Base-by-base conservation (phyloP, 208 protist species). In the Balamuthia mandrillaris region DNA sequence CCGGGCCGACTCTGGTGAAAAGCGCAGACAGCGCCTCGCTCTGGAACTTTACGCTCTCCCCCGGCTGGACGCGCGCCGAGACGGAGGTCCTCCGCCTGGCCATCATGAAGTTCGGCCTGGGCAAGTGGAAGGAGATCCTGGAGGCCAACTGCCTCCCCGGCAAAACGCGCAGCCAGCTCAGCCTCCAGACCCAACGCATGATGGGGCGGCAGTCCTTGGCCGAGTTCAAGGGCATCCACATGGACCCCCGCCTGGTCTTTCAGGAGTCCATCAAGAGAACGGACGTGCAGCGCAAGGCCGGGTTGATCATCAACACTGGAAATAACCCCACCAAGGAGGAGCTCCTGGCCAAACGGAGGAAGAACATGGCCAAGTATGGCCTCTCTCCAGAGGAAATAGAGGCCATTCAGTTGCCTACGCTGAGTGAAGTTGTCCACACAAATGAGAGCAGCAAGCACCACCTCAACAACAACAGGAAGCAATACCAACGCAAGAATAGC, bases 51-150 rank as follows among this genome's bases (percentile, higher is more conserved):
- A 75, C 83, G 18, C 68, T 86, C 16, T 82, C 68, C 10, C 83
- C 81, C 63, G 87, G 87, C 35, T 89, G 87, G 87, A 87, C 49
- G 33, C 49, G 84, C 24, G 72, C 82, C 31, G 81, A 87, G 29
- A 63, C 56, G 35, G 83, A 87, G 75, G 58, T 85, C 9, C 42
- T 89, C 5, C 63, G 84, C 37, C 39, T 66, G 24, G 68, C 68
- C 29, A 85, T 88, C 33, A 89, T 89, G 61, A 89, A 88, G 42
- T 89, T 84, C 58, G 87, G 87, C n/a, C 44, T 87, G 24, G 87
- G 87, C 42, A 70, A 47, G 14, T 87, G 83, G 83, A 81, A 27
- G 37, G 70, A 39, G 12, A 79, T 88, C 61, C 42, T 60, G 39
- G 37, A 86, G 10, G 39, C 42, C 31, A 14, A 41, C 2, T 65